These are phyloP conservation scores for Parasarocladium wereldwijsianum DNA, from an alignment of 2,329 filamentous ascomycete species.

Conservation along the genomic window DNA sequence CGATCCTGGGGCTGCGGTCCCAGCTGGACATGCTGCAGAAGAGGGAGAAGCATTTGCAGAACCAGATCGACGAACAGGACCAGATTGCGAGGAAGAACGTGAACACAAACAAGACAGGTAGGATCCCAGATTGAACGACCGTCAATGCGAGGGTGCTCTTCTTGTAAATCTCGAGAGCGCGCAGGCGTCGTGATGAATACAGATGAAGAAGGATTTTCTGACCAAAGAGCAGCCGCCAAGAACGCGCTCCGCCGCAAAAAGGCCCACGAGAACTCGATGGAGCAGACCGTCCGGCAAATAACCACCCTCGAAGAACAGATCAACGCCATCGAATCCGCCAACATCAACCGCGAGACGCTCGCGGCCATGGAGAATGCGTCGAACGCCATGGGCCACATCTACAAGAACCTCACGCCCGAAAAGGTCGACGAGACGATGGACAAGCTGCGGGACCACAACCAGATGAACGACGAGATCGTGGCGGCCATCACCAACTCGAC, in stretches of 20 bases:
- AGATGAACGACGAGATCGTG: slow-evolving; percentile 84
- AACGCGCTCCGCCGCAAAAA: slow-evolving; percentile 88
- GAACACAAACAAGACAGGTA: slow-evolving; percentile 77
- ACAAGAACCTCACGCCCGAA: slow-evolving; percentile 78
- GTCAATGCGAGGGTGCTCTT: too few species aligned
- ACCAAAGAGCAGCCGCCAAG: slow-evolving; percentile 62
- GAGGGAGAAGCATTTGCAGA: slow-evolving; percentile 79
- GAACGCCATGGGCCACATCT: slow-evolving; percentile 83
- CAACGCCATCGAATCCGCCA: slow-evolving; percentile 91
- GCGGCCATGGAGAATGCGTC: slow-evolving; percentile 86
- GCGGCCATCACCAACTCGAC: slow-evolving; percentile 55
- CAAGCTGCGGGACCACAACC: slow-evolving; percentile 78
- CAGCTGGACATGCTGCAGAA: slow-evolving; percentile 98
- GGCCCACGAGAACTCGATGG: slow-evolving; percentile 76
- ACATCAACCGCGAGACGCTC: slow-evolving; percentile 96
- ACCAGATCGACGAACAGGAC: slow-evolving; percentile 88
- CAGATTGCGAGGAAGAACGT: slow-evolving; percentile 79
- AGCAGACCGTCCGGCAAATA: slow-evolving; percentile 83
- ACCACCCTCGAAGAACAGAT: slow-evolving; percentile 89
- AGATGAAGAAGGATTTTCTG: slow-evolving; percentile 10
- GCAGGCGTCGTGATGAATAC: too few species aligned
- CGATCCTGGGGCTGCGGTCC: slow-evolving; percentile 72
- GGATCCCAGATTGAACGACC: too few species aligned
- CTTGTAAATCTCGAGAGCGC: too few species aligned
- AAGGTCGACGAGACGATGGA: slow-evolving; percentile 96